A percentile compares a stretch with the other conserved stretches of the same genome.
Evolutionary conservation across 169 alveolate species (phyloP).

Genomic region (Plasmodium malariae): DNA sequence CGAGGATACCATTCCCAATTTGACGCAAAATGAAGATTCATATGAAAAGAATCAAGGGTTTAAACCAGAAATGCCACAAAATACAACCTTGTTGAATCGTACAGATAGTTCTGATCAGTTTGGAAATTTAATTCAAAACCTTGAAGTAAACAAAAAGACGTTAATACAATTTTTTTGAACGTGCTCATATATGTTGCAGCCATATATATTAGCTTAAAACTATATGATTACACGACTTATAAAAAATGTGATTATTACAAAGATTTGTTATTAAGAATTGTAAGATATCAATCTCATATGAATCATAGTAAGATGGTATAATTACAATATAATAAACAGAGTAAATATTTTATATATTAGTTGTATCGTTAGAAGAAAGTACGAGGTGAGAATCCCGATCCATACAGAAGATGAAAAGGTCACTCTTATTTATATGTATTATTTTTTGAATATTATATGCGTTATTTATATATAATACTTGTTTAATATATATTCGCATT

Average conservation of each 20-base stretch:
- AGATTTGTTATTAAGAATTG: constrained; percentile 33
- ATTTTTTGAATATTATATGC: too few species aligned
- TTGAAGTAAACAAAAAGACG: constrained; percentile 15
- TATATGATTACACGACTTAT: constrained; percentile 22
- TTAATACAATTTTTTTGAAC: neutral
- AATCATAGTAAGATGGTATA: neutral
- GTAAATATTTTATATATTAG: too few species aligned
- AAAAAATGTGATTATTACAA: constrained; percentile 31
- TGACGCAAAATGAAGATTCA: neutral
- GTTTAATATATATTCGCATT: too few species aligned
- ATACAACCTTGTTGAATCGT: constrained; percentile 17
- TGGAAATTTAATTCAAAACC: neutral
- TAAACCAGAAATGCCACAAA: neutral
- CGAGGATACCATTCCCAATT: neutral
- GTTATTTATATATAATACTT: too few species aligned
- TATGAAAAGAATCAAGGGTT: neutral
- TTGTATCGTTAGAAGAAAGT: too few species aligned
- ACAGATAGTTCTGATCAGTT: neutral
- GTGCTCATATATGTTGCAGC: constrained; percentile 17
- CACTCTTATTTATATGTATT: too few species aligned
- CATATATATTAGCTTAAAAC: constrained; percentile 10
- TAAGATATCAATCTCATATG: constrained; percentile 33
- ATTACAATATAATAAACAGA: neutral
- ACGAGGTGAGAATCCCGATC: too few species aligned
- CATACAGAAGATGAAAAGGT: too few species aligned